Conservation (phyloP, 805 yeast genomes). For the Starmerella vaccinii region DNA sequence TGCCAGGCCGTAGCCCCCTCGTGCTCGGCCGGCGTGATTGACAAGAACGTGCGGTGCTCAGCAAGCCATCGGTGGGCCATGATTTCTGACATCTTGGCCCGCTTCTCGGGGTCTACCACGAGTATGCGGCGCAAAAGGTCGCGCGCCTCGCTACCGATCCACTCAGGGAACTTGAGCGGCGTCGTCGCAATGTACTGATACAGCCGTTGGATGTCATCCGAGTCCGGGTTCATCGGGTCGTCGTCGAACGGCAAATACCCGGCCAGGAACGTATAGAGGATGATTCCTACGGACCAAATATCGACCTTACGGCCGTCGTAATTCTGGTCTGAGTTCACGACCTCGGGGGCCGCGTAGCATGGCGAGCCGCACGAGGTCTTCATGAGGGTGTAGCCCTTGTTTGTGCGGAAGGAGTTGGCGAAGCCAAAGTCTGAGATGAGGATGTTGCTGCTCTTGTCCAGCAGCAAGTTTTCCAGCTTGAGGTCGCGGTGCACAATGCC, state of each 20-base stretch:
- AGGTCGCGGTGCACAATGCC: slow-evolving; percentile 73
- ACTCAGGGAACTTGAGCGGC: slow-evolving; percentile 90
- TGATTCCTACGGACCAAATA: slow-evolving; percentile 95
- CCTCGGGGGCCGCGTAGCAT: slow-evolving; percentile 96
- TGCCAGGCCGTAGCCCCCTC: slow-evolving; percentile 35
- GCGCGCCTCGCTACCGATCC: slow-evolving; percentile 79
- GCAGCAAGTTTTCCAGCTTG: slow-evolving; percentile 59
- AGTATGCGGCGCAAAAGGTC: slow-evolving; percentile 73
- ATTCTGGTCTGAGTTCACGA: slow-evolving; percentile 67
- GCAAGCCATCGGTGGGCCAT: slow-evolving; percentile 80
- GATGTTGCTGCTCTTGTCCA: slow-evolving; percentile 79
- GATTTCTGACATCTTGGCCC: slow-evolving; percentile 59
- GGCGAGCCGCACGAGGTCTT: slow-evolving; percentile 95
- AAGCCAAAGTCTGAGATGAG: slow-evolving; percentile 89
- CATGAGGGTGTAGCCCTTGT: slow-evolving; percentile 53
- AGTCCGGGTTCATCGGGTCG: slow-evolving; percentile 93
- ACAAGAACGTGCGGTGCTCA: slow-evolving; percentile 71
- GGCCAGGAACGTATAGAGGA: slow-evolving; percentile 89
- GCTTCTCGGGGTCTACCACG: slow-evolving; percentile 71
- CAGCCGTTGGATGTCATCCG: slow-evolving; percentile 80
- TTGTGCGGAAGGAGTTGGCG: slow-evolving; percentile 62
- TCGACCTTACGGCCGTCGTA: slow-evolving; percentile 91
- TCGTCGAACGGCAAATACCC: slow-evolving; percentile 97
- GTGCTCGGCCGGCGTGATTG: slow-evolving; percentile 86
- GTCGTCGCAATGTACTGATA: slow-evolving; percentile 88